Conservation (phyloP, 306 rosid genomes). For the Fragaria vesca region DNA sequence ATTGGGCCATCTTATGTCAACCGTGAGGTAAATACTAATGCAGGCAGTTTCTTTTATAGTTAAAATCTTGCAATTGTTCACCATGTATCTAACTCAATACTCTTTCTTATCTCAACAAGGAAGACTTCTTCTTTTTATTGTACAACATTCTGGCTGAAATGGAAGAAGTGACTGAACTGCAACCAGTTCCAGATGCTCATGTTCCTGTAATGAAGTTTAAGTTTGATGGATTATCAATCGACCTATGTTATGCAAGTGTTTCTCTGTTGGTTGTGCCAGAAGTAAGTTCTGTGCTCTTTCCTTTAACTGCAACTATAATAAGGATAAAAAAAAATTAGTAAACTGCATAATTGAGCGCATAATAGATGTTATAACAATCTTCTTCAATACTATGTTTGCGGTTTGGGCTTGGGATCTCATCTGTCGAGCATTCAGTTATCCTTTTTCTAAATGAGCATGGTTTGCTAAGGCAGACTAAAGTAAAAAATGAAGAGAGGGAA, state of each 20-base stretch:
- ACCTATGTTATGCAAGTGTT: slow-evolving; percentile 82
- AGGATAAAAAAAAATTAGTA: not conserved
- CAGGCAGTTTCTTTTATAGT: not conserved
- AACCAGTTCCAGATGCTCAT: slow-evolving; percentile 83
- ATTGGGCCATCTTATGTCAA: slow-evolving; percentile 82
- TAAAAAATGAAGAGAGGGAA: not conserved
- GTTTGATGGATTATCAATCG: slow-evolving; percentile 74
- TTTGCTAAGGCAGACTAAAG: not conserved
- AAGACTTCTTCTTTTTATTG: slow-evolving; percentile 74
- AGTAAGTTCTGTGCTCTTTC: slow-evolving; percentile 47
- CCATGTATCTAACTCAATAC: not conserved
- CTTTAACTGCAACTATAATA: not conserved
- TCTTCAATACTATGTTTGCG: too few relatives aligned
- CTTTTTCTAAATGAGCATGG: not conserved
- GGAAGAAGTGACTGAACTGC: slow-evolving; percentile 87
- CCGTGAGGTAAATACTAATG: slow-evolving; percentile 52
- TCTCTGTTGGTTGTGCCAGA: slow-evolving; percentile 79
- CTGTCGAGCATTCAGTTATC: too few relatives aligned
- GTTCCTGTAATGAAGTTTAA: slow-evolving; percentile 94
- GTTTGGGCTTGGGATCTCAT: too few relatives aligned
- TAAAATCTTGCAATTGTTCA: not conserved
- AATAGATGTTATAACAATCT: too few relatives aligned
- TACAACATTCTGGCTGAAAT: slow-evolving; percentile 66
- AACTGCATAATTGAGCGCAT: not conserved
- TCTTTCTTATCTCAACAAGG: slow-evolving; percentile 42